Conservation (phyloP, 1,284 basidiomycete genomes). For the Anthracocystis setariae region DNA sequence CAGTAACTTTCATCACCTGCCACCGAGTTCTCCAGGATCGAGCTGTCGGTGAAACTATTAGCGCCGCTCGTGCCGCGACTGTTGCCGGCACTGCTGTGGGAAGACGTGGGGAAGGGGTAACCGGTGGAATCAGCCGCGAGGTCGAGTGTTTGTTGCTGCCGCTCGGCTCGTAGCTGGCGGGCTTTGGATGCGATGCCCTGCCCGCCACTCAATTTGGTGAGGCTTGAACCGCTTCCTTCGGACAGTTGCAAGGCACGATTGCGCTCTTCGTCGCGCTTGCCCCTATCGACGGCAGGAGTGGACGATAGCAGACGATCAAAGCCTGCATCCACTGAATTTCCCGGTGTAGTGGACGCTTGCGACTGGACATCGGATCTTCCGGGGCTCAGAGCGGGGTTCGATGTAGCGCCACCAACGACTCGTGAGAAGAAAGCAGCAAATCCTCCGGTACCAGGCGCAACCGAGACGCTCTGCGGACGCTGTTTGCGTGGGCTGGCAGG, state of each 20-base stretch:
- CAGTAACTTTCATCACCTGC: conserved; percentile 54
- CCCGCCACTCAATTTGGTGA: conserved; percentile 32
- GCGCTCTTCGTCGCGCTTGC: conserved; percentile 29
- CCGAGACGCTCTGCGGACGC: conserved; percentile 25
- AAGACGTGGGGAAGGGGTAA: conserved; percentile 31
- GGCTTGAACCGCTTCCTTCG: conserved; percentile 18
- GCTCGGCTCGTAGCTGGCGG: conserved; percentile 35
- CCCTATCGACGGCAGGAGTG: conserved; percentile 18
- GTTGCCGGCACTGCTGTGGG: conserved; percentile 15
- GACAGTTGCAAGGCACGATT: conserved; percentile 37
- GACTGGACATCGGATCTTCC: too few species aligned
- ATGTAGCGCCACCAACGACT: conserved; percentile 44
- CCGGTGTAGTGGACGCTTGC: conserved; percentile 26
- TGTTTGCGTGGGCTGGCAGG: conserved; percentile 16
- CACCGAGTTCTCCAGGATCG: conserved; percentile 36
- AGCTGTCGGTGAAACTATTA: conserved; percentile 34
- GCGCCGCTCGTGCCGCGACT: conserved; percentile 29
- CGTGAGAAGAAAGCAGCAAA: conserved; percentile 58
- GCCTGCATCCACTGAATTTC: conserved; percentile 10
- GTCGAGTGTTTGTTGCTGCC: conserved; percentile 43
- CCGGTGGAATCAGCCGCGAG: conserved; percentile 16
- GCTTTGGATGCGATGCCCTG: conserved; percentile 34
- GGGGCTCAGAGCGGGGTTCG: conserved; percentile 17
- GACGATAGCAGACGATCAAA: conserved; percentile 16
- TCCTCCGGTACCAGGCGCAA: conserved; percentile 28